These are phyloP conservation scores for Endocalyx cinctus DNA, from an alignment of 2,329 filamentous ascomycete genomes.

Conservation along the genomic window DNA sequence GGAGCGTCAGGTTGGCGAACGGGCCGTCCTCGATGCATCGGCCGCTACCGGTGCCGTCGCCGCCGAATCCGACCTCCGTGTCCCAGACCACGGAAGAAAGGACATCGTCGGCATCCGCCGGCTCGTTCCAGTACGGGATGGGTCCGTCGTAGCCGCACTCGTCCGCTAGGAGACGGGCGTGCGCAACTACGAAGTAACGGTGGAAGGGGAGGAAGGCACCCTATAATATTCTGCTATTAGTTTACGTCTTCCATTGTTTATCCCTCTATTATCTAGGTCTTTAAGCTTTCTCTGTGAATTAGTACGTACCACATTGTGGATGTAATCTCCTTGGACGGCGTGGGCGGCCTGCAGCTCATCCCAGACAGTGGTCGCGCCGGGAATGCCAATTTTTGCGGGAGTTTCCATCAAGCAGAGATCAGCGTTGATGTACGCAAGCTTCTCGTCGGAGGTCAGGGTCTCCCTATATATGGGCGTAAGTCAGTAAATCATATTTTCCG, in stretches of 20 bases:
- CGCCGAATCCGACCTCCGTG: background rate
- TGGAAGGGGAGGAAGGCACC: constrained; percentile 2
- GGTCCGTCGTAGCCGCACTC: constrained; percentile 2
- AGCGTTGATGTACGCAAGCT: constrained; percentile 1
- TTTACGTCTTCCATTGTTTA: background rate
- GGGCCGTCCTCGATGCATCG: background rate
- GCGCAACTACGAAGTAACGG: constrained; percentile 2
- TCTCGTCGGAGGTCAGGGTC: constrained; percentile 1
- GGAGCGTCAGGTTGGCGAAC: constrained; percentile 1
- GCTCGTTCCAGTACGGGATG: constrained; percentile 3
- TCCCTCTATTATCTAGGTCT: too few species aligned
- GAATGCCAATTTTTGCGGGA: constrained; percentile 1
- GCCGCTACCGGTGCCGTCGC: background rate
- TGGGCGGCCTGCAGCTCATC: background rate
- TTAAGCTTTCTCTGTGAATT: too few species aligned
- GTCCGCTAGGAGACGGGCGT: constrained; percentile 2
- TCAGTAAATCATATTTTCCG: background rate
- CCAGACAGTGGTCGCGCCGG: constrained; percentile 2
- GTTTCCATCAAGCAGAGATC: constrained; percentile 3
- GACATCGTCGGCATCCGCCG: constrained; percentile 3
- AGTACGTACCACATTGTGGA: too few species aligned
- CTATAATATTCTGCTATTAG: background rate
- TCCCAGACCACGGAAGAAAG: background rate
- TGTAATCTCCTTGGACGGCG: too few species aligned
- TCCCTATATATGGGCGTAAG: background rate